These are phyloP conservation scores for Lactarius vividus DNA, from an alignment of 768 basidiomycete genomes.

Conservation along the genomic window DNA sequence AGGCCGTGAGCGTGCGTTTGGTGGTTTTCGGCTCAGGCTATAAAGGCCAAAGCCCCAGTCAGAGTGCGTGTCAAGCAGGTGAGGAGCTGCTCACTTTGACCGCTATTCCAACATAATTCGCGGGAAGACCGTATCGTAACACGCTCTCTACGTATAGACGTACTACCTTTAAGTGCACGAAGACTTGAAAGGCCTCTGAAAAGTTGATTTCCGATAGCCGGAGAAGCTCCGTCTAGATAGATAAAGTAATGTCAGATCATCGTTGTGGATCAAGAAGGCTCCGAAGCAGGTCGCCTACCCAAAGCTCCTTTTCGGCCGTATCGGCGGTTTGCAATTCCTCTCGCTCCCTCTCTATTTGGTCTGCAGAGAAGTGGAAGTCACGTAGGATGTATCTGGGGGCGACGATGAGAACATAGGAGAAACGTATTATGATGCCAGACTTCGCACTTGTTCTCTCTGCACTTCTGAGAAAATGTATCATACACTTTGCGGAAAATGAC, in stretches of 20 bases:
- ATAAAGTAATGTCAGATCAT: background rate
- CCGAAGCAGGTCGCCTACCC: slow-evolving; percentile 56
- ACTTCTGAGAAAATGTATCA: slow-evolving; percentile 92
- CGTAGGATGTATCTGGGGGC: slow-evolving; percentile 78
- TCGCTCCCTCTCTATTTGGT: slow-evolving; percentile 72
- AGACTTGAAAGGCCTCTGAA: slow-evolving; percentile 91
- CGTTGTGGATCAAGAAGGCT: slow-evolving; percentile 5
- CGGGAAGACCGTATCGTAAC: slow-evolving; percentile 91
- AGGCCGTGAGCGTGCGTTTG: slow-evolving; percentile 69
- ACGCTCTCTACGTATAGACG: slow-evolving; percentile 94
- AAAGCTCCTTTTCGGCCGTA: slow-evolving; percentile 91
- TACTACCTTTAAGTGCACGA: slow-evolving; percentile 90
- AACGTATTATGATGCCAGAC: slow-evolving; percentile 8
- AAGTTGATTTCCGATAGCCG: slow-evolving; percentile 92
- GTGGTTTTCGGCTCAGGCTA: slow-evolving; percentile 86
- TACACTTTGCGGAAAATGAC: slow-evolving; percentile 88
- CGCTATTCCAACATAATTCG: slow-evolving; percentile 78
- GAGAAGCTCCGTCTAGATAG: slow-evolving; percentile 81
- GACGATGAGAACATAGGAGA: background rate
- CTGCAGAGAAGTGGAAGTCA: slow-evolving; percentile 90
- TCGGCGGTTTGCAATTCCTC: slow-evolving; percentile 79
- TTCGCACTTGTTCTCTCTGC: slow-evolving; percentile 87
- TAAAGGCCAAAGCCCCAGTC: background rate
- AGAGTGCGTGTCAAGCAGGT: background rate
- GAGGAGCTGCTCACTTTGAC: slow-evolving; percentile 58